Conservation (phyloP, 495 filamentous ascomycete species). For the Daldinia bambusicola region DNA sequence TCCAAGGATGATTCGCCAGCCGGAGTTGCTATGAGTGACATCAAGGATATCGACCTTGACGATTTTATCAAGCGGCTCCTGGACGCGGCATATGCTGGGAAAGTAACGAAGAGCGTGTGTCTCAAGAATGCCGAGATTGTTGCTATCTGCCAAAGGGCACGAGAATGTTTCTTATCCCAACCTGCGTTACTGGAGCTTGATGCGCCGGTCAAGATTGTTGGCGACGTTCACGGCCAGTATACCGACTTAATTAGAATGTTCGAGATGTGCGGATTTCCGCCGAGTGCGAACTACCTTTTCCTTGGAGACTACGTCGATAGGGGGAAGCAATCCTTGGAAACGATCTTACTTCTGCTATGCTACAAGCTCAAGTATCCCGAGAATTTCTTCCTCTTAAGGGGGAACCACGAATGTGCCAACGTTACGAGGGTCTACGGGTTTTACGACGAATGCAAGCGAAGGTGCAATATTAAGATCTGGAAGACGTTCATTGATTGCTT, state of each 20-base stretch:
- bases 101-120: constrained; percentile 96
- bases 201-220: constrained; percentile 98
- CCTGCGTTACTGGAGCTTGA: constrained; percentile 91
- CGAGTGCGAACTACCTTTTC: constrained; percentile 93
- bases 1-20: constrained; percentile 52
- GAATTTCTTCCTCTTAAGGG: constrained; percentile 97
- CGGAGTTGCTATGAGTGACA: constrained; percentile 72
- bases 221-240: constrained; percentile 98
- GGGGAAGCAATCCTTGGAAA: constrained; percentile 97
- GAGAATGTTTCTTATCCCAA: constrained; percentile 90
- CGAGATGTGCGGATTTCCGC: constrained; percentile 99
- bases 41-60: constrained; percentile 92
- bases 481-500: constrained; percentile 99
- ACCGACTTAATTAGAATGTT: constrained; percentile 97
- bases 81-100: constrained; percentile 94
- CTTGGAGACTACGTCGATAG: constrained; percentile 98
- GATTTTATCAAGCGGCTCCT: constrained; percentile 96
- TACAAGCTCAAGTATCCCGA: constrained; percentile 99
- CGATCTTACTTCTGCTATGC: constrained; percentile 92
- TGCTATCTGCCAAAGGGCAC: constrained; percentile 86
- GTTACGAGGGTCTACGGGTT: constrained; percentile 99
- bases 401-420: constrained; percentile 98
- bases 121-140: constrained; percentile 97
- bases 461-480: constrained; percentile 98
- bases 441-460: constrained; percentile 98